Evolutionary conservation across 352 stramenopile genomes (phyloP).

Genomic region (Pythium rishiriense): DNA sequence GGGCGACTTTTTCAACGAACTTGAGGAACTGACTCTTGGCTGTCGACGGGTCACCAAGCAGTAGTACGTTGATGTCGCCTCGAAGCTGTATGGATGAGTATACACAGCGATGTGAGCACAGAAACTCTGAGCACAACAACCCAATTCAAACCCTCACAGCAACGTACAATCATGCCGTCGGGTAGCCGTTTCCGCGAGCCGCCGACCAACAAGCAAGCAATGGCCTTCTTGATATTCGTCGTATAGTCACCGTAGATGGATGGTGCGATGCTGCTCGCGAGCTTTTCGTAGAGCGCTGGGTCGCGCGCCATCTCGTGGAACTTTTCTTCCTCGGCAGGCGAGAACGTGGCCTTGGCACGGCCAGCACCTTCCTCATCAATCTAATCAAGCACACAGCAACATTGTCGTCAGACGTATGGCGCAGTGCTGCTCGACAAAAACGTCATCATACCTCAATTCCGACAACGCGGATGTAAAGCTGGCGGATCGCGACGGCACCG

Average conservation of each 20-base stretch:
- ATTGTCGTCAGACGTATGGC: neutral
- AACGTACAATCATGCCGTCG: constrained; percentile 93
- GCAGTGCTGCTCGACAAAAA: neutral
- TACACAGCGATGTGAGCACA: neutral
- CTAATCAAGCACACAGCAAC: constrained; percentile 21
- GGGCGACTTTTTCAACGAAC: constrained; percentile 95
- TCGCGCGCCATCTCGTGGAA: constrained; percentile 93
- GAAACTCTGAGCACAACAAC: neutral
- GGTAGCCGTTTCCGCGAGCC: constrained; percentile 93
- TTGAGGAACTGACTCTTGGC: constrained; percentile 99
- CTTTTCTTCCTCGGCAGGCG: constrained; percentile 96
- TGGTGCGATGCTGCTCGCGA: constrained; percentile 89
- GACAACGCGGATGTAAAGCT: constrained; percentile 95
- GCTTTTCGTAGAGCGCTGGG: constrained; percentile 93
- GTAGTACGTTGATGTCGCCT: constrained; percentile 98
- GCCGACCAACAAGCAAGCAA: constrained; percentile 94
- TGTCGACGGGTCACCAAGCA: constrained; percentile 97
- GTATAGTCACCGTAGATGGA: constrained; percentile 97
- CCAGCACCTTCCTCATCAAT: constrained; percentile 92
- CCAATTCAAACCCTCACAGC: neutral
- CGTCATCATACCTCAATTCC: constrained; percentile 82
- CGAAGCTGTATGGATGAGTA: constrained; percentile 50
- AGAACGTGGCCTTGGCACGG: constrained; percentile 92
- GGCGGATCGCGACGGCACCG: constrained; percentile 87
- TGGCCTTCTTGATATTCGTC: constrained; percentile 97